phyloP scores from a whole-genome alignment of 495 filamentous ascomycete species.

The Thozetella sp. region DNA sequence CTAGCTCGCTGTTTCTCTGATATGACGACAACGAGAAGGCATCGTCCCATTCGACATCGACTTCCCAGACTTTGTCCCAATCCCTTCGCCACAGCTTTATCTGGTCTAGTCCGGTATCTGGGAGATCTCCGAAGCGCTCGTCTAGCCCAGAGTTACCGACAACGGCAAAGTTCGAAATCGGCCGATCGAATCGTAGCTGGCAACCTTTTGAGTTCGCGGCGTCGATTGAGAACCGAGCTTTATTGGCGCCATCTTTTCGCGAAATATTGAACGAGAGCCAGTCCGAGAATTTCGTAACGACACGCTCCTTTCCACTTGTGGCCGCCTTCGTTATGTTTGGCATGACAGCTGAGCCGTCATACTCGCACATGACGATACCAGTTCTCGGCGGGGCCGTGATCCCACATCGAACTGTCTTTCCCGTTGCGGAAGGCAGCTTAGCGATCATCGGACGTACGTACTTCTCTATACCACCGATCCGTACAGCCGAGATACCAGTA shows the following conservation, averaged over 20 bases:
- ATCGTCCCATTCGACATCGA: conserved; percentile 67
- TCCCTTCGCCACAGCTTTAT: conserved; percentile 52
- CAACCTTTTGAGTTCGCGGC: conserved; percentile 1
- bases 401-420: conserved; percentile 55
- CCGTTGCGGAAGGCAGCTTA: conserved; percentile 66
- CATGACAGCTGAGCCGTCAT: not conserved
- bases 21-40: not conserved
- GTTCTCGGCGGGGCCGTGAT: not conserved
- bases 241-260: not conserved
- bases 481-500: conserved; percentile 66
- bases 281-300: not conserved
- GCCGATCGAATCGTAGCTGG: conserved; percentile 5
- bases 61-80: conserved; percentile 58
- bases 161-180: conserved; percentile 10
- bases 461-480: conserved; percentile 65
- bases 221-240: not conserved
- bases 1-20: not conserved
- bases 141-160: conserved; percentile 41
- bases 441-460: conserved; percentile 67
- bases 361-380: conserved; percentile 1
- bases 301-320: not conserved
- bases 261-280: conserved; percentile 5
- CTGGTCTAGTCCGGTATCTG: not conserved
- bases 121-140: conserved; percentile 66
- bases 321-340: not conserved